These are phyloP conservation scores for Albugo laibachii DNA, from an alignment of 352 stramenopile genomes.

Conservation along the genomic window DNA sequence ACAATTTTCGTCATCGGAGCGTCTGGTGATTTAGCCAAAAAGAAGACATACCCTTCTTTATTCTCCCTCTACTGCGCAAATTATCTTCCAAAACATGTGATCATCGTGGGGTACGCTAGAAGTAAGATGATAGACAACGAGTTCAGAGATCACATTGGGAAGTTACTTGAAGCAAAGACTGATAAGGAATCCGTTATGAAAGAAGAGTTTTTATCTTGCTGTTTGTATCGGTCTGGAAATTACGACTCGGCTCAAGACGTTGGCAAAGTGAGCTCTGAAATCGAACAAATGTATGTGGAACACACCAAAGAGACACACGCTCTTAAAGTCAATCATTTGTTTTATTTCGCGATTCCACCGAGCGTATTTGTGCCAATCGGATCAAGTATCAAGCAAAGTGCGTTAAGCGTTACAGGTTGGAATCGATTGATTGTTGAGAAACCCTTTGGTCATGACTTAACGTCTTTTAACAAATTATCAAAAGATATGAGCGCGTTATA, in stretches of 20 bases:
- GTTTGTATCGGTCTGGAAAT: constrained; percentile 29
- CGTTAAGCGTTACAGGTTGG: constrained; percentile 80
- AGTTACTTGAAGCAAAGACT: constrained; percentile 33
- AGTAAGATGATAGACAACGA: constrained; percentile 59
- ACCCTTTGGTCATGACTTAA: constrained; percentile 92
- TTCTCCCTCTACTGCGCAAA: constrained; percentile 67
- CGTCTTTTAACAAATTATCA: constrained; percentile 84
- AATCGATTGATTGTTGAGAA: constrained; percentile 97
- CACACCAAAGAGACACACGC: constrained; percentile 28
- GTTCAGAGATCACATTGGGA: constrained; percentile 60
- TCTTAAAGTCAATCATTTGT: constrained; percentile 60
- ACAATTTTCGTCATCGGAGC: constrained; percentile 76
- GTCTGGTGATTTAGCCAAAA: constrained; percentile 78
- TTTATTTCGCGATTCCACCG: constrained; percentile 95
- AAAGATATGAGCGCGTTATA: constrained; percentile 70
- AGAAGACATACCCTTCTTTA: constrained; percentile 84
- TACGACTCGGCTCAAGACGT: constrained; percentile 78
- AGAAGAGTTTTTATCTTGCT: not conserved
- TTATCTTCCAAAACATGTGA: constrained; percentile 63
- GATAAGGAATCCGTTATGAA: not conserved
- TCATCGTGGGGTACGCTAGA: constrained; percentile 76
- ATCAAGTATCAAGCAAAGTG: constrained; percentile 82
- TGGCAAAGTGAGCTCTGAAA: constrained; percentile 42
- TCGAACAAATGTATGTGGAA: constrained; percentile 16
- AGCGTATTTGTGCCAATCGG: constrained; percentile 90